These are phyloP conservation scores for Mycena latifolia DNA, from an alignment of 768 basidiomycete genomes.

Conservation along the genomic window DNA sequence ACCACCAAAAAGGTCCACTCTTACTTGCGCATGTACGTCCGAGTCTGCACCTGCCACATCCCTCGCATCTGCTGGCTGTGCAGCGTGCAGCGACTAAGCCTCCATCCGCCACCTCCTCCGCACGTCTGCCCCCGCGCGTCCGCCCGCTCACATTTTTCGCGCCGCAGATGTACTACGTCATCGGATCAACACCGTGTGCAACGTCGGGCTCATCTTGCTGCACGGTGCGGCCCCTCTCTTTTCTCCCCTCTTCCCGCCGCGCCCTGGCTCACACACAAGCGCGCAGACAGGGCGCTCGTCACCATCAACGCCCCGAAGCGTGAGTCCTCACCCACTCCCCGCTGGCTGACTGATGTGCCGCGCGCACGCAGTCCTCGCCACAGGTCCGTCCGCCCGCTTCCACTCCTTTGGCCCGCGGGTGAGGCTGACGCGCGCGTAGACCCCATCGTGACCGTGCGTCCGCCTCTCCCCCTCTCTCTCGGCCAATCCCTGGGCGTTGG, in stretches of 20 bases:
- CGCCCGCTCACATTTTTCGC: neutral
- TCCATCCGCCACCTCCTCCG: constrained; percentile 26
- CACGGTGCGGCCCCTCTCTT: constrained; percentile 5
- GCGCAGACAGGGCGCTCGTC: constrained; percentile 3
- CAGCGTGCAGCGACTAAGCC: constrained; percentile 20
- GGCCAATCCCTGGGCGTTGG: too few species aligned
- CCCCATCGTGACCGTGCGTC: constrained; percentile 34
- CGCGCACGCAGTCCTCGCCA: neutral
- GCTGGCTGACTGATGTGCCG: too few species aligned
- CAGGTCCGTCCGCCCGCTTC: neutral
- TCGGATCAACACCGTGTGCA: constrained; percentile 31
- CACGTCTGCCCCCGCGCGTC: neutral
- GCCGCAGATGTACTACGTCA: constrained; percentile 31
- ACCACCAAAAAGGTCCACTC: constrained; percentile 35
- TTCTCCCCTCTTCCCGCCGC: neutral
- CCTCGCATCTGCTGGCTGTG: neutral
- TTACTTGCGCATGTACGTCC: constrained; percentile 34
- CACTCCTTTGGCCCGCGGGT: neutral
- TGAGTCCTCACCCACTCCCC: constrained; percentile 14
- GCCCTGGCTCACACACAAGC: neutral
- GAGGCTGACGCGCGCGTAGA: constrained; percentile 12
- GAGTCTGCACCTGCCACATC: neutral
- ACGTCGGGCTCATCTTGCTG: constrained; percentile 26
- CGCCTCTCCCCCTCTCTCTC: too few species aligned
- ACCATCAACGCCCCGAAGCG: constrained; percentile 1